These are phyloP conservation scores for Isabelozyma gotoi DNA, from an alignment of 805 yeast species.

Conservation along the genomic window DNA sequence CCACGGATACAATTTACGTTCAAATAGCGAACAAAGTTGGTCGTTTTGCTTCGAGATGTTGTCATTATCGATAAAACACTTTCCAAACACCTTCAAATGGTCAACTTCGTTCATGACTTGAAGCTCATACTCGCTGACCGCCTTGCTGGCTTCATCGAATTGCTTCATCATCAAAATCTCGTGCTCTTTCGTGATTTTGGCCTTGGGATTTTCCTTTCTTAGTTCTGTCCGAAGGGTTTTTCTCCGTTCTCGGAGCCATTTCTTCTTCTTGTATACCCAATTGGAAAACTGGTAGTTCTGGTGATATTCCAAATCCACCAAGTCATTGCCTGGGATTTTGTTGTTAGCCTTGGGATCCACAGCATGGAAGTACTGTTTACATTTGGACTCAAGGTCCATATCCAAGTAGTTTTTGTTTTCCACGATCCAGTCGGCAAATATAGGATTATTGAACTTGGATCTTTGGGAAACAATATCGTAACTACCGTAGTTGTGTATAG, in stretches of 20 bases:
- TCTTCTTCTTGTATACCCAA: constrained; percentile 21
- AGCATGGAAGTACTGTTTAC: constrained; percentile 16
- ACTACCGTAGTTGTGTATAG: neutral
- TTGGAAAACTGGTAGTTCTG: constrained; percentile 12
- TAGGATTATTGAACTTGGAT: constrained; percentile 12
- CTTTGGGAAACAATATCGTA: constrained; percentile 3
- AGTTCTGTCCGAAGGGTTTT: constrained; percentile 1
- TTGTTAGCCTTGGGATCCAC: constrained; percentile 7
- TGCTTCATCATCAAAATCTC: constrained; percentile 8
- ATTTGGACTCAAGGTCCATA: constrained; percentile 6
- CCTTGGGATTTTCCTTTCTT: constrained; percentile 1
- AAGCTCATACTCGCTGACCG: constrained; percentile 15
- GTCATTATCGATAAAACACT: constrained; percentile 16
- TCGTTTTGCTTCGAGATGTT: constrained; percentile 1
- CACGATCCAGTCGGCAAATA: constrained; percentile 12
- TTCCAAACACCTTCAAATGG: constrained; percentile 26
- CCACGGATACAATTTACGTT: constrained; percentile 28
- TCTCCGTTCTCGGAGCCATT: constrained; percentile 23
- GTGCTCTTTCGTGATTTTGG: constrained; percentile 11
- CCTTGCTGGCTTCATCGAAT: constrained; percentile 4
- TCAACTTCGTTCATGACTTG: constrained; percentile 14
- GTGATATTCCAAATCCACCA: constrained; percentile 9
- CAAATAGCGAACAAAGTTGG: constrained; percentile 11
- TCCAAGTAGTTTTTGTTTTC: neutral
- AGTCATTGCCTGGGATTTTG: constrained; percentile 1